A percentile compares a stretch with the other conserved stretches of the same genome.
These are phyloP conservation scores for Umbelopsis ramanniana DNA, from an alignment of 192 early-diverging fungal species.

Conservation along the genomic window DNA sequence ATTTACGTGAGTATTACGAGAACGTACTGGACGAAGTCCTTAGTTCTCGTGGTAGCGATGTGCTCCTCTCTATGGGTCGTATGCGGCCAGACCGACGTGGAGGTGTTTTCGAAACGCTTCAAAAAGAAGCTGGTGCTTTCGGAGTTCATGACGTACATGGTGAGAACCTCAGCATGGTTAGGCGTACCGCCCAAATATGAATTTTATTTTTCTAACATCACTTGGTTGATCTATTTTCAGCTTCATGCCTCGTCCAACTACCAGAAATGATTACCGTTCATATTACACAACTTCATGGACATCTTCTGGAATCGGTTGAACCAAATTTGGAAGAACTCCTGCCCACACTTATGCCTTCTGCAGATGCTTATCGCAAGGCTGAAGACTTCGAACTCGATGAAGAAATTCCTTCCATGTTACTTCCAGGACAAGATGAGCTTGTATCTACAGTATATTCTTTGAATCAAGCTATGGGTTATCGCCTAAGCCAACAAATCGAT, in stretches of 20 bases:
- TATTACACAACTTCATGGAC: not conserved
- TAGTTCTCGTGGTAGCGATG: constrained; percentile 9
- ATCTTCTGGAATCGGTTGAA: constrained; percentile 7
- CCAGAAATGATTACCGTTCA: not conserved
- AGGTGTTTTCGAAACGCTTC: constrained; percentile 7
- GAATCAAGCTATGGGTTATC: constrained; percentile 11
- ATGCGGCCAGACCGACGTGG: constrained; percentile 15
- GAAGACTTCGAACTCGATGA: not conserved
- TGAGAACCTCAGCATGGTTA: not conserved
- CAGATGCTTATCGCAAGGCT: not conserved
- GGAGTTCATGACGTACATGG: constrained; percentile 5
- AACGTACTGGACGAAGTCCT: constrained; percentile 18
- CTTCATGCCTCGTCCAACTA: constrained; percentile 10
- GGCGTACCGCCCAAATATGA: not conserved
- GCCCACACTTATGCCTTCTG: not conserved
- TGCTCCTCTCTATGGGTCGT: constrained; percentile 8
- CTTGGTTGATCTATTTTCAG: not conserved
- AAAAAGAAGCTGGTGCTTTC: constrained; percentile 15
- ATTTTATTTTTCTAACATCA: not conserved
- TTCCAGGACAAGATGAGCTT: constrained; percentile 5
- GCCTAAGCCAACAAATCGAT: constrained; percentile 9
- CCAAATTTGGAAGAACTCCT: not conserved
- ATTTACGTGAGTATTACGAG: constrained; percentile 15
- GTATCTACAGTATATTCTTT: constrained; percentile 6
- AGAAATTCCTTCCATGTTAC: not conserved